Evolutionary conservation across 2,329 filamentous ascomycete species (phyloP).

Genomic region (Cryphonectria radicalis): DNA sequence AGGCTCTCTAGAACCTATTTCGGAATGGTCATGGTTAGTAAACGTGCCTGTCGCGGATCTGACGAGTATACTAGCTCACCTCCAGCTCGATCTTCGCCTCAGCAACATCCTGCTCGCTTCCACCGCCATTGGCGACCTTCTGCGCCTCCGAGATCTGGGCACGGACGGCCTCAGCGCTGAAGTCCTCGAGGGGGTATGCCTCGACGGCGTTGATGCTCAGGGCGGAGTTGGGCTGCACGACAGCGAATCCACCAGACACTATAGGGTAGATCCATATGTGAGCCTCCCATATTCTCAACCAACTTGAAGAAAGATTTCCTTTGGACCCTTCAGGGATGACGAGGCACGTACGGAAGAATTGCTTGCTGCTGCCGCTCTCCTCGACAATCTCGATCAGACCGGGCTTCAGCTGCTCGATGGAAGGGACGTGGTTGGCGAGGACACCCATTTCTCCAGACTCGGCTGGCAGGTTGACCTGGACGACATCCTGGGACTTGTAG

Average conservation of each 20-base stretch:
- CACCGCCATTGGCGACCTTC: constrained; percentile 88
- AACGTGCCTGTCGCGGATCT: background rate
- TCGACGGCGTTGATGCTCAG: constrained; percentile 99
- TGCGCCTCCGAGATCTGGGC: constrained; percentile 92
- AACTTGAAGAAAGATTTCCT: background rate
- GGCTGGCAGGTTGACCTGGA: constrained; percentile 98
- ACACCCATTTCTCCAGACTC: constrained; percentile 99
- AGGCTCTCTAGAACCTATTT: constrained; percentile 79
- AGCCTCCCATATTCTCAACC: constrained; percentile 10
- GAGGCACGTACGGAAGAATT: constrained; percentile 88
- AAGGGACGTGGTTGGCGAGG: constrained; percentile 97
- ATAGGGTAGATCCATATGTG: constrained; percentile 27
- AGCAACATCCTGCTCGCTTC: constrained; percentile 95
- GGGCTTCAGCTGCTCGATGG: constrained; percentile 98
- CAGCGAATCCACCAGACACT: constrained; percentile 97
- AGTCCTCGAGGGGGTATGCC: constrained; percentile 92
- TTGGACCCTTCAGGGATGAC: background rate
- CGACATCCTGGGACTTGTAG: constrained; percentile 70
- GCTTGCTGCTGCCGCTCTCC: constrained; percentile 87
- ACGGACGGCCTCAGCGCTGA: constrained; percentile 87
- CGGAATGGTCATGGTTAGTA: constrained; percentile 46
- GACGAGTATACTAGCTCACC: constrained; percentile 56
- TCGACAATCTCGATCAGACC: constrained; percentile 94
- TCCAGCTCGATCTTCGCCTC: constrained; percentile 99
- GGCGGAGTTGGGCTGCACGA: constrained; percentile 91